A percentile compares a stretch with the other conserved stretches of the same genome.
phyloP scores from a whole-genome alignment of 805 yeast genomes.

The Candida tibetensis region DNA sequence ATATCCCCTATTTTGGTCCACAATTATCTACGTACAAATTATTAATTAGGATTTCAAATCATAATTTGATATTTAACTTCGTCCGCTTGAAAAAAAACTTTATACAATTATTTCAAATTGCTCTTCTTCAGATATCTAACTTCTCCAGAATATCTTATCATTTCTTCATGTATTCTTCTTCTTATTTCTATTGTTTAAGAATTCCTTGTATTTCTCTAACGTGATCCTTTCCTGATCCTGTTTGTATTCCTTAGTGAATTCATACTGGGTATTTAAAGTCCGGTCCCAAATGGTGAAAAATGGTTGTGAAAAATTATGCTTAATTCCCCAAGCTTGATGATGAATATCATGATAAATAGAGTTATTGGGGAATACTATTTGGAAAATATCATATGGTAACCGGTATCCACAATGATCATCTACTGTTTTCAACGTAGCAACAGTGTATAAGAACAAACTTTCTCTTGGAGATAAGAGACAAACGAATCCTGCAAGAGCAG shows the following conservation, averaged over 20 bases:
- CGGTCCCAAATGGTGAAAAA: slow-evolving; percentile 94
- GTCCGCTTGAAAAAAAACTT: no score
- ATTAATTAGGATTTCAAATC: no score
- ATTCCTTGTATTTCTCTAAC: slow-evolving; percentile 61
- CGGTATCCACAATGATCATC: slow-evolving; percentile 99
- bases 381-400: slow-evolving; percentile 88
- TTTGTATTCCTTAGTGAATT: slow-evolving; percentile 58
- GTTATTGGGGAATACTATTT: slow-evolving; percentile 87
- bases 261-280: slow-evolving; percentile 66
- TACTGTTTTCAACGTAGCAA: slow-evolving; percentile 93
- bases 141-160: no score
- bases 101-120: no score
- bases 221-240: slow-evolving; percentile 66
- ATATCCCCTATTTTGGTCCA: no score
- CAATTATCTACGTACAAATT: no score
- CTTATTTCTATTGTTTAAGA: slow-evolving; percentile 40
- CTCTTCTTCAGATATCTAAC: no score
- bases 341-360: slow-evolving; percentile 96
- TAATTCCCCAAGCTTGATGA: slow-evolving; percentile 94
- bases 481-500: slow-evolving; percentile 73
- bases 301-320: slow-evolving; percentile 91
- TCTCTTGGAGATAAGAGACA: slow-evolving; percentile 75
- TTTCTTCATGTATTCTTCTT: no score
- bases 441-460: slow-evolving; percentile 66
- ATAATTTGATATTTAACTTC: no score